Conservation (phyloP, 352 stramenopile genomes). For the Thalassiosira hispida region DNA sequence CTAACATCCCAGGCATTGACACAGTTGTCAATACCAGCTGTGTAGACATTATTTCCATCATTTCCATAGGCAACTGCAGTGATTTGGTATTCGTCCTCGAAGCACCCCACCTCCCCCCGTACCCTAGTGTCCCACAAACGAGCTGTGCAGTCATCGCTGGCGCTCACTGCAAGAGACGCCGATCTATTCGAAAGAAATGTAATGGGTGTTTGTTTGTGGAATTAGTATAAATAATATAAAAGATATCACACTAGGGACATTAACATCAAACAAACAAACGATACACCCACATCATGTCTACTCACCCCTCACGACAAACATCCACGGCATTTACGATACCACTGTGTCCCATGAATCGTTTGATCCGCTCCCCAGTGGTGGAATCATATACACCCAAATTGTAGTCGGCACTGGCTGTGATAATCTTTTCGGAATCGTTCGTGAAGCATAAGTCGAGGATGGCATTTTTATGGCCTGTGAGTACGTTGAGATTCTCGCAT, state of each 20-base stretch:
- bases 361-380: constrained; percentile 81
- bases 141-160: constrained; percentile 90
- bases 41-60: constrained; percentile 90
- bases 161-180: constrained; percentile 84
- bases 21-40: constrained; percentile 92
- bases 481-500: constrained; percentile 93
- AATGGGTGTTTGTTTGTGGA: not conserved
- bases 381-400: constrained; percentile 88
- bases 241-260: not conserved
- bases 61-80: constrained; percentile 84
- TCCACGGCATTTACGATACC: constrained; percentile 92
- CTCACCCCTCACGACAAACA: constrained; percentile 83
- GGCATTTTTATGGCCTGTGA: constrained; percentile 95
- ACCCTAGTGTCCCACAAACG: constrained; percentile 90
- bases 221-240: not conserved
- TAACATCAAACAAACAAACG: not conserved
- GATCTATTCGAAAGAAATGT: constrained; percentile 50
- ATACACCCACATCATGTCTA: not conserved
- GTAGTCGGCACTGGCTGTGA: constrained; percentile 93
- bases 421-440: constrained; percentile 88
- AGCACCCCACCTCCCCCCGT: constrained; percentile 84
- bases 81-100: constrained; percentile 90
- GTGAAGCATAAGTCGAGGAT: constrained; percentile 92
- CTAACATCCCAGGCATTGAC: constrained; percentile 94
- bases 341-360: constrained; percentile 84